Percentiles rank a stretch among this genome's conserved stretches.
Conservation (phyloP, 1,284 basidiomycete species). For the Malassezia cuniculi region DNA sequence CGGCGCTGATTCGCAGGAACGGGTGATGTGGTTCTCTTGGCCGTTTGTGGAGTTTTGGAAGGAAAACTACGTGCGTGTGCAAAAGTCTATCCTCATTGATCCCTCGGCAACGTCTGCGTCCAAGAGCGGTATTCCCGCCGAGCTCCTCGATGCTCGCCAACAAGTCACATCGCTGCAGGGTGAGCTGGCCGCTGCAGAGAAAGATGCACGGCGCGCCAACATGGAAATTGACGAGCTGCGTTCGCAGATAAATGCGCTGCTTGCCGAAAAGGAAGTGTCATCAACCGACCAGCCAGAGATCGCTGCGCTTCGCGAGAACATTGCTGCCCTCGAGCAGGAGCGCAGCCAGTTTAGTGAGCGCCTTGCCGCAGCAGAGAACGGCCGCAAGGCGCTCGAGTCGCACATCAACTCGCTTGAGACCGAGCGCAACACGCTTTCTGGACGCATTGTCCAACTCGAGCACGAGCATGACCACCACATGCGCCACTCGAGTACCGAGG, state of each 20-base stretch:
- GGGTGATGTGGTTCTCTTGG: conserved; percentile 96
- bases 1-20: conserved; percentile 15
- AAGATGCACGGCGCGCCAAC: conserved; percentile 17
- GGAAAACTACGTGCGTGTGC: conserved; percentile 53
- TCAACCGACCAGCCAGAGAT: conserved; percentile 5
- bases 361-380: conserved; percentile 5
- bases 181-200: conserved; percentile 14
- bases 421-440: conserved; percentile 3
- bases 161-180: conserved; percentile 24
- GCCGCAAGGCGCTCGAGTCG: conserved; percentile 1
- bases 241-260: conserved; percentile 12
- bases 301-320: conserved; percentile 9
- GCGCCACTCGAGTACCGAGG: no score
- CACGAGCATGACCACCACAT: conserved; percentile 7
- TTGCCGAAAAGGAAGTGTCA: conserved; percentile 12
- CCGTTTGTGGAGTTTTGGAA: conserved; percentile 98
- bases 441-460: not conserved
- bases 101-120: conserved; percentile 21
- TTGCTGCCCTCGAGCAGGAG: conserved; percentile 3
- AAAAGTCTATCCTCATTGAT: conserved; percentile 33
- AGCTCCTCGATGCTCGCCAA: conserved; percentile 36
- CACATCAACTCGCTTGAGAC: no score
- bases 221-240: conserved; percentile 14
- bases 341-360: not conserved
- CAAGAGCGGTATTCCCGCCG: conserved; percentile 19